phyloP scores from a whole-genome alignment of 805 yeast genomes.

The Pichia ethanolica region DNA sequence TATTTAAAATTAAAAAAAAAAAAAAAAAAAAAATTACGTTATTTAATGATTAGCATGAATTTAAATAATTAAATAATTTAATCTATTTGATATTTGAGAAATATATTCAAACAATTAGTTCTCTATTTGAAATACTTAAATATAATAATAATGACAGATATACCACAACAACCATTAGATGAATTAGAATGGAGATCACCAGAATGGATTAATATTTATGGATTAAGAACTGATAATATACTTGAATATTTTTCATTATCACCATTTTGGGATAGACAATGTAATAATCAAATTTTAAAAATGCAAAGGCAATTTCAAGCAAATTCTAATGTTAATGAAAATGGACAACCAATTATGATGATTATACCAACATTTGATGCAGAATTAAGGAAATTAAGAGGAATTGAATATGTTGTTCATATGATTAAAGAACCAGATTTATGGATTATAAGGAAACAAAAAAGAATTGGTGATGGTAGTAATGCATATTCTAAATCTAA shows the following conservation, averaged over 20 bases:
- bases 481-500: slow-evolving; percentile 16
- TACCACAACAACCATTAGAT: slow-evolving; percentile 38
- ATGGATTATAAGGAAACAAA: slow-evolving; percentile 85
- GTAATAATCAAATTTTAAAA: slow-evolving; percentile 88
- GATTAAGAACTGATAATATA: slow-evolving; percentile 82
- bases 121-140: not conserved
- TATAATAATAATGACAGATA: not conserved
- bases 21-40: too few species aligned
- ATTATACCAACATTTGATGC: slow-evolving; percentile 30
- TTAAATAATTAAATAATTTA: too few species aligned
- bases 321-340: not conserved
- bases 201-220: slow-evolving; percentile 90
- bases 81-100: too few species aligned
- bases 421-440: slow-evolving; percentile 80
- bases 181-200: slow-evolving; percentile 97
- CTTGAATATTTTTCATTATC: slow-evolving; percentile 89
- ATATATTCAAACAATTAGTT: not conserved
- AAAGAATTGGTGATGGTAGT: slow-evolving; percentile 40
- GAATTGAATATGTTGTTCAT: slow-evolving; percentile 75
- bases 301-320: slow-evolving; percentile 87
- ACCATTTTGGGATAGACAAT: slow-evolving; percentile 90
- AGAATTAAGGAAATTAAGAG: slow-evolving; percentile 71
- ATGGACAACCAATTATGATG: slow-evolving; percentile 19
- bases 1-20: too few species aligned
- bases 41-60: too few species aligned